Conservation (phyloP, 257 asterid genomes). For the Solanum boliviense region DNA sequence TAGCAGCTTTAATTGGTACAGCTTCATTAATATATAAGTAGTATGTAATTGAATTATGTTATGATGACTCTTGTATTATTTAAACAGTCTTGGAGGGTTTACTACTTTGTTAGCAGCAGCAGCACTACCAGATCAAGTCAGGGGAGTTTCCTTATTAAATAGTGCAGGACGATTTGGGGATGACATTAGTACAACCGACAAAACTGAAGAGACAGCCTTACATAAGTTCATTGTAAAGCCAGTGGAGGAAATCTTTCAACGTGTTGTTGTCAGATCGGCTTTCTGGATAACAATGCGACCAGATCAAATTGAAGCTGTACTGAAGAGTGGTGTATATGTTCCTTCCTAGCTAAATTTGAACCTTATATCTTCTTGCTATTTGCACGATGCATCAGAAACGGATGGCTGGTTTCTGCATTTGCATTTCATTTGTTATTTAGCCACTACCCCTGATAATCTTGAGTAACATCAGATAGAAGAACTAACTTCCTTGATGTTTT, state of each 20-base stretch:
- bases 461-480: not conserved
- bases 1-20: not conserved
- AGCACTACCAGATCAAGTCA: constrained; percentile 53
- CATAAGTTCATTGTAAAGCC: constrained; percentile 53
- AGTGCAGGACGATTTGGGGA: constrained; percentile 85
- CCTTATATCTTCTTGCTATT: not conserved
- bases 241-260: constrained; percentile 63
- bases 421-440: not conserved
- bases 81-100: constrained; percentile 89
- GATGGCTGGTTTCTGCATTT: not conserved
- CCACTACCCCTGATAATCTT: not conserved
- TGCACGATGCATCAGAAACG: not conserved
- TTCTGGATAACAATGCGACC: constrained; percentile 97
- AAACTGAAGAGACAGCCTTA: constrained; percentile 39
- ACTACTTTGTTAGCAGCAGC: constrained; percentile 81
- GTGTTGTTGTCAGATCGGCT: constrained; percentile 56
- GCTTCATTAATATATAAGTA: not conserved
- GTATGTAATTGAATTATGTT: not conserved
- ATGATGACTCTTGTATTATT: not conserved
- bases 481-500: not conserved
- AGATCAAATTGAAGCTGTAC: constrained; percentile 64
- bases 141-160: constrained; percentile 64
- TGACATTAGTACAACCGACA: constrained; percentile 13
- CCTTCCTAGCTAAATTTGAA: not conserved
- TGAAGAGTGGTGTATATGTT: constrained; percentile 55